phyloP scores from a whole-genome alignment of 306 rosid genomes.

The Fragaria nilgerrensis region DNA sequence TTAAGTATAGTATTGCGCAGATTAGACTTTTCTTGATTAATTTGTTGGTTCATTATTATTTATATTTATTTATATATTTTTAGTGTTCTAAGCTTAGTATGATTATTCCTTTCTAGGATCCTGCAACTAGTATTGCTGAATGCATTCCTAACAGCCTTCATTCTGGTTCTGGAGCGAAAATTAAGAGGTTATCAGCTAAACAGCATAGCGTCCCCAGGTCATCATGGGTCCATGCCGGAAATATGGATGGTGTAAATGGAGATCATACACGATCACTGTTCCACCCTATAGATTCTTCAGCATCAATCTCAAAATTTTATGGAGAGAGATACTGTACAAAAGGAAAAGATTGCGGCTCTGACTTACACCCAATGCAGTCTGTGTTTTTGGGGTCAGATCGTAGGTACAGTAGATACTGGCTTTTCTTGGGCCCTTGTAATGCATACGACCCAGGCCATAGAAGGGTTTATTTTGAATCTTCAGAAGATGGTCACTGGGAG shows the following conservation, averaged over 20 bases:
- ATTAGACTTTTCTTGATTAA: neutral
- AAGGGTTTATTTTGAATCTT: slow-evolving; percentile 96
- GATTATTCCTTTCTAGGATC: slow-evolving; percentile 36
- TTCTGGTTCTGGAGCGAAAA: slow-evolving; percentile 82
- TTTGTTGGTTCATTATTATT: neutral
- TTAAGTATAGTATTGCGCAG: neutral
- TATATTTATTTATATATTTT: neutral
- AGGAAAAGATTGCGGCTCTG: slow-evolving; percentile 29
- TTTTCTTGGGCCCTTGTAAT: slow-evolving; percentile 92
- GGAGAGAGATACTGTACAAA: slow-evolving; percentile 32
- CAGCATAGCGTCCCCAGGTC: slow-evolving; percentile 34
- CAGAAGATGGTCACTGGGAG: slow-evolving; percentile 99
- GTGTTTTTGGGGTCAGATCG: slow-evolving; percentile 97
- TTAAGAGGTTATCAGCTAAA: slow-evolving; percentile 65
- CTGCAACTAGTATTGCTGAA: slow-evolving; percentile 44
- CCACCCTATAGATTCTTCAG: slow-evolving; percentile 67
- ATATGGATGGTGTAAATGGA: slow-evolving; percentile 39
- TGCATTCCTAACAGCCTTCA: slow-evolving; percentile 45
- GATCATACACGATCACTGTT: slow-evolving; percentile 37
- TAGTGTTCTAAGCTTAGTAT: neutral
- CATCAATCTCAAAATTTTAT: slow-evolving; percentile 40
- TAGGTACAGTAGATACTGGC: slow-evolving; percentile 95
- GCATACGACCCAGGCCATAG: slow-evolving; percentile 84
- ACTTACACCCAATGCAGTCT: slow-evolving; percentile 81
- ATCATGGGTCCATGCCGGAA: slow-evolving; percentile 43